Base-by-base conservation (phyloP, 352 stramenopile species). In the Globisporangium rhizosaccharum region DNA sequence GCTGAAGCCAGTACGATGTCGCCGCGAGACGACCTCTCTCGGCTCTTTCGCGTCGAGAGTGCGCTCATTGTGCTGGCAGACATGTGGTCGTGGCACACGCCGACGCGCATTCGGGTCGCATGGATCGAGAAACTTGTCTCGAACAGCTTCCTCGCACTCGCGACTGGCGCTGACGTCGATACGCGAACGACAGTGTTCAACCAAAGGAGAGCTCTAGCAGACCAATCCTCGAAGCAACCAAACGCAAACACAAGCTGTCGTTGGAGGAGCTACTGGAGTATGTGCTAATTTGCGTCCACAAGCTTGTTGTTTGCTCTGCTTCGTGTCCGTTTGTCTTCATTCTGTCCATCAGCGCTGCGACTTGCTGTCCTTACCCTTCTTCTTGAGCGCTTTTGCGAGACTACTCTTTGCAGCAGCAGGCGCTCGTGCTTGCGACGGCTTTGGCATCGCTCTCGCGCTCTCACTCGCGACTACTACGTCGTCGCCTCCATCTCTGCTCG, bases 351-450 rank as follows among this genome's bases (percentile, higher is more conserved):
- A n/a, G n/a, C n/a, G n/a, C n/a, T n/a, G 3, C 44, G 25, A 28
- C 44, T 49, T 49, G n/a, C 3, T 26, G 20, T 20, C 44, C 20
- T 28, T 49, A n/a, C 44, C 14, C 18, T 49, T 57, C 61, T 78
- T 82, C 63, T 80, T 76, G 41, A 83, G 57, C 37, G 66, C 73
- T 48, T 75, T 76, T 51, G 78, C 71, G 25, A 83, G 61, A 57
- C 66, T 80, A 54, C 49, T 79, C 41, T 69, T 73, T 15, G 62
- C 66, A 2, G 62, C 66, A 2, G 50, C 53, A 20, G 50, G 20
- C 39, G 10, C 59, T 55, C 41, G 44, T 28, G 63, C 64, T 56
- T 59, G 67, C 20, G 65, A 57, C 12, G 63, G 18, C 30, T 25
- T 55, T 51, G 25, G n/a, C 36, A 7, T 56, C 26, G 12, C 30